Conservation (phyloP, 352 stramenopile species). For the Pythium coloratum region DNA sequence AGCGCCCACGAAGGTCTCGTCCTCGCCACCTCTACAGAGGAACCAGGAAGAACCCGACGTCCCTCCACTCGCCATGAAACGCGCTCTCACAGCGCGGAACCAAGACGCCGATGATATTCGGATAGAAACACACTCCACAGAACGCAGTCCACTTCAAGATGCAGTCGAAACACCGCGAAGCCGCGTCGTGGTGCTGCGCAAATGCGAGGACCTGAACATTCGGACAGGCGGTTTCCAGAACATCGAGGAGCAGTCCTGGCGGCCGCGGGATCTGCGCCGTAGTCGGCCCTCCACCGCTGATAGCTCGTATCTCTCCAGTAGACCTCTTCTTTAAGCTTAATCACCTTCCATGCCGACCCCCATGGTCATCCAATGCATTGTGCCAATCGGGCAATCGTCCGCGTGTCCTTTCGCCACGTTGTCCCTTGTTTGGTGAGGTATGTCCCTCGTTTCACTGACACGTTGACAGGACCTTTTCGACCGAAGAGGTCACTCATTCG, state of each 20-base stretch:
- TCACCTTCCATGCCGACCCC: not conserved
- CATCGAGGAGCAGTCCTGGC: slow-evolving; percentile 65
- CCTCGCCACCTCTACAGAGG: not conserved
- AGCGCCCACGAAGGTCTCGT: not conserved
- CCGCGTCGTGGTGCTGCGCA: slow-evolving; percentile 49
- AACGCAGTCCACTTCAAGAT: too few species aligned
- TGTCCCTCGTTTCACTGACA: slow-evolving; percentile 1
- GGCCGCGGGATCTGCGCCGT: slow-evolving; percentile 24
- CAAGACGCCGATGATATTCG: not conserved
- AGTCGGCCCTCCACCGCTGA: slow-evolving; percentile 11
- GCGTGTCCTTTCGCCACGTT: not conserved
- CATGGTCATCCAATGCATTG: not conserved
- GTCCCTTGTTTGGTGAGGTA: not conserved
- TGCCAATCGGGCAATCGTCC: not conserved
- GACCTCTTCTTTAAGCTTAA: not conserved
- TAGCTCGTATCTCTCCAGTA: not conserved
- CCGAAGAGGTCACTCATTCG: slow-evolving; percentile 21
- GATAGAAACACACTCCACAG: not conserved
- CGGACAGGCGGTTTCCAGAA: slow-evolving; percentile 78
- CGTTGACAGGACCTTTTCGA: slow-evolving; percentile 3
- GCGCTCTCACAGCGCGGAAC: not conserved
- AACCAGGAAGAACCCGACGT: slow-evolving; percentile 16
- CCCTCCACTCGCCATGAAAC: slow-evolving; percentile 1
- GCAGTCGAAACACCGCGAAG: not conserved
- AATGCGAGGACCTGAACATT: slow-evolving; percentile 64